phyloP scores from a whole-genome alignment of 2,329 filamentous ascomycete genomes.

The Aspergillus brunneoviolaceus region DNA sequence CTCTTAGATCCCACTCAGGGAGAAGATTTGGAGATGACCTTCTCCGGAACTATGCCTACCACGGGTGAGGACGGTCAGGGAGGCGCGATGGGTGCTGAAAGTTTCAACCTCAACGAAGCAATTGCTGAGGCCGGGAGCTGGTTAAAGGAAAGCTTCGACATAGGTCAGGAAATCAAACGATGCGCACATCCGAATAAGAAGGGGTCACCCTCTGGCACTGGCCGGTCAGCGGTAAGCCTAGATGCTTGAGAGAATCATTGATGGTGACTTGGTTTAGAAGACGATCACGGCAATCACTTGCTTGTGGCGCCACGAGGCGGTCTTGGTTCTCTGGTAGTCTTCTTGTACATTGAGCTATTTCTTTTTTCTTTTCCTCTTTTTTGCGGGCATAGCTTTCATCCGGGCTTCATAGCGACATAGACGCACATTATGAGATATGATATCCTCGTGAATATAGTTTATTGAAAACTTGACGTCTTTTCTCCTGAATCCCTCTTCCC shows the following conservation, averaged over 20 bases:
- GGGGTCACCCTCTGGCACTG: slow-evolving; percentile 14
- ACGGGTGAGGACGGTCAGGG: slow-evolving; percentile 40
- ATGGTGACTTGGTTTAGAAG: background rate
- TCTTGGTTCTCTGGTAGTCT: background rate
- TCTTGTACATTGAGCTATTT: background rate
- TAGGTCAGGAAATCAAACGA: slow-evolving; percentile 35
- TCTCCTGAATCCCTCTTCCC: no score
- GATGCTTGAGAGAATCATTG: slow-evolving; percentile 11
- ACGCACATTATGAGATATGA: background rate
- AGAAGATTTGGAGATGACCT: slow-evolving; percentile 30
- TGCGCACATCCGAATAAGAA: slow-evolving; percentile 14
- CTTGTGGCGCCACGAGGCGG: background rate
- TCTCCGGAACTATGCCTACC: slow-evolving; percentile 33
- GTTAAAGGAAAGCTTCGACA: slow-evolving; percentile 46
- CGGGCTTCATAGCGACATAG: background rate
- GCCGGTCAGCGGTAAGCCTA: slow-evolving; percentile 15
- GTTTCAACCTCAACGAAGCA: slow-evolving; percentile 45
- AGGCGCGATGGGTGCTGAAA: slow-evolving; percentile 28
- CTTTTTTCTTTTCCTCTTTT: background rate
- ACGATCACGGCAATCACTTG: background rate
- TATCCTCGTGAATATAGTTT: slow-evolving; percentile 8
- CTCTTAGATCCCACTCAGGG: slow-evolving; percentile 16
- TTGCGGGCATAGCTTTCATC: background rate
- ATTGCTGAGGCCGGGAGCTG: slow-evolving; percentile 49
- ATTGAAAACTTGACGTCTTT: background rate